Evolutionary conservation across 495 filamentous ascomycete species (phyloP), one percentile per base, ranked within the genome.

Genomic region (Recurvomyces mirabilis): DNA sequence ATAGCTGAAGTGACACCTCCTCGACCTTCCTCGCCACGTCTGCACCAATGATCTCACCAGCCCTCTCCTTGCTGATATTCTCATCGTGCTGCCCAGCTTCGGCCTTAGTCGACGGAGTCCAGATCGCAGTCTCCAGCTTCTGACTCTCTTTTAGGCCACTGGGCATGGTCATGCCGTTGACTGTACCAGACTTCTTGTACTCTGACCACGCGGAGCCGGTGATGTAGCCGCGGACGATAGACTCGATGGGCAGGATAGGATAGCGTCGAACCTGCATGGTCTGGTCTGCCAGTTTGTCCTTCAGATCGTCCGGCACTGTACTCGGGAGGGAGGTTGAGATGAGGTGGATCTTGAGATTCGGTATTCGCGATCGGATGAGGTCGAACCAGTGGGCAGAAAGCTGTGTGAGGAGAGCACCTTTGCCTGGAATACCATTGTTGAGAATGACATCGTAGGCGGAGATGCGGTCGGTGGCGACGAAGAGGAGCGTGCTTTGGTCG

Each of bases 381-480:
- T 71, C 54, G 70, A 95, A 93, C 91, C 88, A 96, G 63, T 84
- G 77, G 41, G 75, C 72, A 18, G 84, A 87, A 60, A 88, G 75
- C 46, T 82, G 77, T 21, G 86, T 94, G 17, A 98, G 77, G 36
- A 95, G 71, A 52, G 72, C 65, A 49, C 91, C 91, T 67, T 94
- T 95, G 53, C 76, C 65, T 4, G 84, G 82, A 34, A 95, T 75
- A 33, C 87, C 87, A 77, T 84, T 41, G 38, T 17, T 14, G 76
- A 94, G 79, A 52, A 94, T 75, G 52, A 94, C 84, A 73, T 95
- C 89, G 68, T 84, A 94, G 39, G 89, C 89, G 41, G 84, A 93
- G 65, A 95, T 93, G 49, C 89, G 81, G 62, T 98, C 89, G 17
- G 81, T 82, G 14, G 91, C 79, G 30, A 93, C 78, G 63, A 98